phyloP scores from a whole-genome alignment of 2,329 filamentous ascomycete genomes.

The Arthrobotrys megalospora region DNA sequence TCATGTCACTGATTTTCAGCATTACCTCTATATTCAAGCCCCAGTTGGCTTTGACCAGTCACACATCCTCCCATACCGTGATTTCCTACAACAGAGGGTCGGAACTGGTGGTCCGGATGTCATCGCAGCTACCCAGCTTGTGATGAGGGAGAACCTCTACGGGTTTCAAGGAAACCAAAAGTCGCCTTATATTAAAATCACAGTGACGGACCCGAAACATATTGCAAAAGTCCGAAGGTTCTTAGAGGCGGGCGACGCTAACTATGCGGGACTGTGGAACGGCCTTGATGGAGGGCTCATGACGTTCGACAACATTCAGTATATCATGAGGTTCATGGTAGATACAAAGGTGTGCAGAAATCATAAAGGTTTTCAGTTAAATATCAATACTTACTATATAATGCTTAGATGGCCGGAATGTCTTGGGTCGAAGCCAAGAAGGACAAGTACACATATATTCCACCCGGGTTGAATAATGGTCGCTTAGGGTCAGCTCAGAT shows the following conservation, averaged over 20 bases:
- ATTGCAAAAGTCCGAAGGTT: constrained; percentile 82
- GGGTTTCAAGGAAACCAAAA: constrained; percentile 94
- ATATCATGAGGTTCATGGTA: constrained; percentile 96
- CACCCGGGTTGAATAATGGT: constrained; percentile 70
- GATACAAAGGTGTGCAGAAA: constrained; percentile 80
- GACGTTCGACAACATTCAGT: constrained; percentile 97
- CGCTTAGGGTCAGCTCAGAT: constrained; percentile 96
- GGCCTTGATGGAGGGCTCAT: constrained; percentile 79
- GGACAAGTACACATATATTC: constrained; percentile 80
- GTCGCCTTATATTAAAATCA: constrained; percentile 93
- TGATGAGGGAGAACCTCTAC: constrained; percentile 90
- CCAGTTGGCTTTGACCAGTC: constrained; percentile 83
- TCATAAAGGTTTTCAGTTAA: neutral
- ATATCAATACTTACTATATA: constrained; percentile 35
- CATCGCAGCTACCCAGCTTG: constrained; percentile 85
- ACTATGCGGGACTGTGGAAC: constrained; percentile 93
- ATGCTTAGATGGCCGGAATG: constrained; percentile 84
- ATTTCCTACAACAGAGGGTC: constrained; percentile 83
- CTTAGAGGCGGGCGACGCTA: constrained; percentile 82
- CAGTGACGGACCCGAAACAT: constrained; percentile 88
- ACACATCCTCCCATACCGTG: constrained; percentile 83
- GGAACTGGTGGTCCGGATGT: constrained; percentile 77
- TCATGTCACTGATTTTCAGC: constrained; percentile 94
- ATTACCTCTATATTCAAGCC: constrained; percentile 94
- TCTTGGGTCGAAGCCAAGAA: constrained; percentile 86